A percentile compares a stretch with the other conserved stretches of the same genome.
phyloP scores from a whole-genome alignment of 495 filamentous ascomycete species.

The Elasticomyces elasticus region DNA sequence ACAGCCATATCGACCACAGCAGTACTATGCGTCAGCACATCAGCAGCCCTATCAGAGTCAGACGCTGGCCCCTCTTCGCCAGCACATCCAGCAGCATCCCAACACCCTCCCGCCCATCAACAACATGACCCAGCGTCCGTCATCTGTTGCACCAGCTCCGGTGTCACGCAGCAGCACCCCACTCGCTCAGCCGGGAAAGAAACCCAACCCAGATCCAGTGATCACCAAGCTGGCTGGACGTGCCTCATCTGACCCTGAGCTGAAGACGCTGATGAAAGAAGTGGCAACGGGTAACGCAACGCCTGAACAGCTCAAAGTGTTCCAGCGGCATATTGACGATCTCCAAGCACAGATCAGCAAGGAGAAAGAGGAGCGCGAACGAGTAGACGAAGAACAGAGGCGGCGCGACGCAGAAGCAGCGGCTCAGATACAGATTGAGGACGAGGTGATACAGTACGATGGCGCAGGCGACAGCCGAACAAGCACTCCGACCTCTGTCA shows the following conservation, averaged over 20 bases:
- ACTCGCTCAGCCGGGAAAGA: constrained; percentile 20
- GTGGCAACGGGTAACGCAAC: constrained; percentile 82
- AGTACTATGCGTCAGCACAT: constrained; percentile 23
- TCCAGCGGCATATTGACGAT: constrained; percentile 87
- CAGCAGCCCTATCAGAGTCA: constrained; percentile 32
- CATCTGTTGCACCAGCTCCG: background rate
- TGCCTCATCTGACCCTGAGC: constrained; percentile 71
- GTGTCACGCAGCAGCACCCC: too few species aligned
- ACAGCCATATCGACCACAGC: constrained; percentile 16
- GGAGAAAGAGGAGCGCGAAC: constrained; percentile 22
- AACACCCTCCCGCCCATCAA: constrained; percentile 17
- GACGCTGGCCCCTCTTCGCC: background rate
- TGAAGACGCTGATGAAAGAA: constrained; percentile 94
- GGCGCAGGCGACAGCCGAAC: constrained; percentile 6
- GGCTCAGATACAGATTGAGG: background rate
- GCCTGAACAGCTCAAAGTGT: constrained; percentile 68
- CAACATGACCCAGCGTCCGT: constrained; percentile 2
- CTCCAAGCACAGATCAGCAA: constrained; percentile 55
- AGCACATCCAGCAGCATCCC: background rate
- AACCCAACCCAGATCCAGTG: constrained; percentile 65
- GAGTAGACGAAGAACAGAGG: constrained; percentile 1
- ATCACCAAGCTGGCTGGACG: constrained; percentile 86
- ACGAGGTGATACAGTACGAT: constrained; percentile 12
- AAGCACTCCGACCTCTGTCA: constrained; percentile 12
- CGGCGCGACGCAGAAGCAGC: constrained; percentile 1